Conservation (phyloP, 352 stramenopile species). For the Thalassiosira oceanica region DNA sequence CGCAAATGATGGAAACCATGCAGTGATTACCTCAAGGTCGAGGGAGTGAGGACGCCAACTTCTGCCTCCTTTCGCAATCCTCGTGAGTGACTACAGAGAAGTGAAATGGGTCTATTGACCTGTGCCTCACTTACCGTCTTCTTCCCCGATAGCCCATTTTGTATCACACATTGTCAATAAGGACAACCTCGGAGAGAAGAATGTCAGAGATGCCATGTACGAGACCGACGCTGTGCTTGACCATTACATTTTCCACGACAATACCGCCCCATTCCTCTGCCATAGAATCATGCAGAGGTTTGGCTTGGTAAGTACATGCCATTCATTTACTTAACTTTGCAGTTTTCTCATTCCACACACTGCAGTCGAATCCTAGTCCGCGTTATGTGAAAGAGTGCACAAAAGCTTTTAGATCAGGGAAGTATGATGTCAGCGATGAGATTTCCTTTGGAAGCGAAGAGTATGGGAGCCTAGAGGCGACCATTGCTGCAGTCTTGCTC, state of each 20-base stretch:
- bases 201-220: conserved; percentile 49
- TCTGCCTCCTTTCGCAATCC: background rate
- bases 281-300: conserved; percentile 72
- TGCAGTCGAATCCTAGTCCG: conserved; percentile 69
- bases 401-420: conserved; percentile 23
- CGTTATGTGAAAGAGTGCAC: conserved; percentile 54
- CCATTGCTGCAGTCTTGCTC: conserved; percentile 69
- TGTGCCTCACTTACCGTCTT: no score
- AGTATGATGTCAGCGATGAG: conserved; percentile 32
- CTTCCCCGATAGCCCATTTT: no score
- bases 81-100: background rate
- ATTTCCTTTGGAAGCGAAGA: conserved; percentile 31
- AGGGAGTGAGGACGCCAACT: background rate
- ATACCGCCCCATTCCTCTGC: conserved; percentile 75
- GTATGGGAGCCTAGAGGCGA: conserved; percentile 74
- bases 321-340: no score
- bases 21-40: background rate
- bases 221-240: conserved; percentile 75
- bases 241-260: conserved; percentile 71
- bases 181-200: background rate
- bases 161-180: no score
- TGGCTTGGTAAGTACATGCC: conserved; percentile 57
- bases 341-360: conserved; percentile 62
- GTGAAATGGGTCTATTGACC: no score
- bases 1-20: no score